A percentile compares a stretch with the other conserved stretches of the same genome.
phyloP scores from a whole-genome alignment of 345 rosid genomes.

The Salix udensis region DNA sequence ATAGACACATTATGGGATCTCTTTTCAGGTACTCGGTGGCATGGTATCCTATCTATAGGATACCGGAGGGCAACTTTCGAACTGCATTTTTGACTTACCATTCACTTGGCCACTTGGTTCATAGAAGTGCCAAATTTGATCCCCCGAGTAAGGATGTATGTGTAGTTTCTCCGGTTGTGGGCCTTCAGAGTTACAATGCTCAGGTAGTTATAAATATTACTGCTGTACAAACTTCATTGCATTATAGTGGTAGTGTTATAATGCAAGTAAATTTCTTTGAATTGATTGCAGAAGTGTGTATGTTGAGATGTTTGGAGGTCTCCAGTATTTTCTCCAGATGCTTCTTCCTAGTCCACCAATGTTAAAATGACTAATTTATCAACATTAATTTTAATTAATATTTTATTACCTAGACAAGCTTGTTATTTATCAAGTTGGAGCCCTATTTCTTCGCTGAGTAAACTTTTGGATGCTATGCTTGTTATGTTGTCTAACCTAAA shows the following conservation, averaged over 20 bases:
- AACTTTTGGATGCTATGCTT: background rate
- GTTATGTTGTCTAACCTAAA: background rate
- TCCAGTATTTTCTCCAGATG: background rate
- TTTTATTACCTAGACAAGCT: background rate
- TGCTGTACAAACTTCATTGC: background rate
- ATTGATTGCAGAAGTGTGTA: background rate
- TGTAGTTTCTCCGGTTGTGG: conserved; percentile 46
- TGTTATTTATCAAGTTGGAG: background rate
- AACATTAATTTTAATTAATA: background rate
- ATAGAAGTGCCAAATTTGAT: conserved; percentile 25
- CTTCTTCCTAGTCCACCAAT: background rate
- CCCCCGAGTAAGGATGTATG: conserved; percentile 13
- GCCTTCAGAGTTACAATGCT: conserved; percentile 58
- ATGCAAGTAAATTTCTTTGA: background rate
- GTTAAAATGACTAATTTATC: background rate
- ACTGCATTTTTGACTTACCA: conserved; percentile 62
- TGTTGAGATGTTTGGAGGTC: background rate
- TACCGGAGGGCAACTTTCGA: conserved; percentile 56
- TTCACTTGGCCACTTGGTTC: conserved; percentile 46
- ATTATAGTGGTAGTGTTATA: background rate
- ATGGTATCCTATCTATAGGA: conserved; percentile 64
- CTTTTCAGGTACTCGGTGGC: conserved; percentile 59
- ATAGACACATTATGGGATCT: background rate
- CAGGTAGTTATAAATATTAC: conserved; percentile 35
- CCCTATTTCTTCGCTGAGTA: background rate